These are phyloP conservation scores for Pythium myriotylum DNA, from an alignment of 352 stramenopile genomes.

Conservation along the genomic window DNA sequence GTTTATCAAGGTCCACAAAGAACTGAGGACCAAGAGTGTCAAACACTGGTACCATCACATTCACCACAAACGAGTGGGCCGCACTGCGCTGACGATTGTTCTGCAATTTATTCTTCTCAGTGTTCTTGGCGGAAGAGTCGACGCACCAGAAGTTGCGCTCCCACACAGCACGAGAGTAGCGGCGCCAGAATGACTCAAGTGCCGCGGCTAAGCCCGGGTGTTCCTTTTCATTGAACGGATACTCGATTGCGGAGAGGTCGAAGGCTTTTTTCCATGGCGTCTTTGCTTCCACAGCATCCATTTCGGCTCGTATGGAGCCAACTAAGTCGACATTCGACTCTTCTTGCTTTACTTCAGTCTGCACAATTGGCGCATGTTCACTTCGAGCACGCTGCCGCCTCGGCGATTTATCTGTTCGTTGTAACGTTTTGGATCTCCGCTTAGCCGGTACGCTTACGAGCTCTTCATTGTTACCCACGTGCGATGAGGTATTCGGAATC, in stretches of 20 bases:
- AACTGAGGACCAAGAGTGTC: neutral
- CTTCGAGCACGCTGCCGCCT: too few relatives aligned
- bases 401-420: too few relatives aligned
- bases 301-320: neutral
- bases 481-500: neutral
- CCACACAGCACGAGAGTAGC: neutral
- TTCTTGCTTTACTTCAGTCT: too few relatives aligned
- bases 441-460: too few relatives aligned
- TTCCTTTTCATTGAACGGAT: conserved; percentile 13
- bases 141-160: conserved; percentile 5
- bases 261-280: conserved; percentile 3
- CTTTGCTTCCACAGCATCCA: neutral
- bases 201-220: neutral
- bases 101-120: neutral
- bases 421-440: too few relatives aligned
- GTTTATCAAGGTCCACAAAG: conserved; percentile 8
- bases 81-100: neutral
- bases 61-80: neutral
- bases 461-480: too few relatives aligned
- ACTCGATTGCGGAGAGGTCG: neutral
- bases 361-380: too few relatives aligned
- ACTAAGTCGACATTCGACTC: neutral
- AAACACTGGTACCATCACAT: conserved; percentile 1
- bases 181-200: neutral
- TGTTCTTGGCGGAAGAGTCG: neutral